Conservation (phyloP, 2,329 filamentous ascomycete genomes). For the Thermoascus crustaceus region DNA sequence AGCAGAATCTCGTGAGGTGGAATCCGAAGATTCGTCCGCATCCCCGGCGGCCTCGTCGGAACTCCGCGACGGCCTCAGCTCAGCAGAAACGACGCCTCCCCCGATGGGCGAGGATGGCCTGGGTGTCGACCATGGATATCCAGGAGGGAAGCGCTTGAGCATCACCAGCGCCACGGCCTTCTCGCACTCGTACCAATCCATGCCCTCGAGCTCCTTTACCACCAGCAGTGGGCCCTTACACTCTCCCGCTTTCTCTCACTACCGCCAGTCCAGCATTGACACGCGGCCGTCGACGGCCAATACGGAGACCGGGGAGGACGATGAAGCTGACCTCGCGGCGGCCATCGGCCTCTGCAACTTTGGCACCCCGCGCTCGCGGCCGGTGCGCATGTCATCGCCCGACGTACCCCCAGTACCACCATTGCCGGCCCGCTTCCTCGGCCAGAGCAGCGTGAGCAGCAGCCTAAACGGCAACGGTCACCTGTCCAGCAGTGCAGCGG, state of each 20-base stretch:
- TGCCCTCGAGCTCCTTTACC: slow-evolving; percentile 49
- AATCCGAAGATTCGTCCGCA: slow-evolving; percentile 72
- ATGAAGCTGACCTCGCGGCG: slow-evolving; percentile 80
- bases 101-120: slow-evolving; percentile 61
- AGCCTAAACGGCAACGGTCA: slow-evolving; percentile 46
- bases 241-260: slow-evolving; percentile 45
- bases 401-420: slow-evolving; percentile 84
- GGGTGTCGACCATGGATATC: too few relatives aligned
- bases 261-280: slow-evolving; percentile 68
- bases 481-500: slow-evolving; percentile 17
- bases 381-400: slow-evolving; percentile 53
- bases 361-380: slow-evolving; percentile 63
- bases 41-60: slow-evolving; percentile 81
- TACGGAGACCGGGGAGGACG: slow-evolving; percentile 64
- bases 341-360: slow-evolving; percentile 87
- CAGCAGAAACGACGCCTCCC: slow-evolving; percentile 85
- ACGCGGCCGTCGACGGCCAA: slow-evolving; percentile 72
- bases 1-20: slow-evolving; percentile 57
- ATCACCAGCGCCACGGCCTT: slow-evolving; percentile 39
- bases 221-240: slow-evolving; percentile 45
- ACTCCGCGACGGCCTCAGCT: slow-evolving; percentile 64
- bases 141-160: slow-evolving; percentile 55
- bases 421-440: slow-evolving; percentile 71
- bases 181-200: slow-evolving; percentile 76
- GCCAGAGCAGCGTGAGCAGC: slow-evolving; percentile 52